These are phyloP conservation scores for Lumnitzera racemosa DNA, from an alignment of 345 rosid species.

Conservation along the genomic window DNA sequence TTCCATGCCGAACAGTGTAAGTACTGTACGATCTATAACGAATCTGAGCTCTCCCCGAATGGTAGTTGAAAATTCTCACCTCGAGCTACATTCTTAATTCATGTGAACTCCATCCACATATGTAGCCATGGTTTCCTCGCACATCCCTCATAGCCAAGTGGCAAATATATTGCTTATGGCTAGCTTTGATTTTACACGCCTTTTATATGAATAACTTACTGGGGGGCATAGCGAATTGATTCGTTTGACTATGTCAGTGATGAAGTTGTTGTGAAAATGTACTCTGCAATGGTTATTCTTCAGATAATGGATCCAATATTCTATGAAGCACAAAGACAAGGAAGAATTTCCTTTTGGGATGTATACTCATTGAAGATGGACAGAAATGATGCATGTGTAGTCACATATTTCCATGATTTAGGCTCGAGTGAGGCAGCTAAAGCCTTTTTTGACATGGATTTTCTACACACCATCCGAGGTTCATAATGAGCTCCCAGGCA, in stretches of 20 bases:
- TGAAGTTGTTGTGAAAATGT: slow-evolving; percentile 55
- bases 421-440: slow-evolving; percentile 66
- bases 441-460: not conserved
- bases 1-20: no score
- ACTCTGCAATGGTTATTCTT: slow-evolving; percentile 62
- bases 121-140: slow-evolving; percentile 21
- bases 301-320: slow-evolving; percentile 69
- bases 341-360: slow-evolving; percentile 73
- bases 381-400: slow-evolving; percentile 54
- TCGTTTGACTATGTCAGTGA: slow-evolving; percentile 32
- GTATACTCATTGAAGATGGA: slow-evolving; percentile 92
- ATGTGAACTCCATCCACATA: no score
- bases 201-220: not conserved
- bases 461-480: no score
- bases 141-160: not conserved
- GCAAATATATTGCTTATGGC: not conserved
- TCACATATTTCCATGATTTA: slow-evolving; percentile 73
- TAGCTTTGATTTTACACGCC: not conserved
- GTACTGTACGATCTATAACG: no score
- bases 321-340: slow-evolving; percentile 84
- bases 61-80: slow-evolving; percentile 5
- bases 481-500: no score
- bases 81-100: not conserved
- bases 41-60: no score
- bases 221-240: not conserved